Evolutionary conservation across 2,329 filamentous ascomycete genomes (phyloP), one percentile per base, ranked within the genome.

Genomic region (Thelonectria blattea): DNA sequence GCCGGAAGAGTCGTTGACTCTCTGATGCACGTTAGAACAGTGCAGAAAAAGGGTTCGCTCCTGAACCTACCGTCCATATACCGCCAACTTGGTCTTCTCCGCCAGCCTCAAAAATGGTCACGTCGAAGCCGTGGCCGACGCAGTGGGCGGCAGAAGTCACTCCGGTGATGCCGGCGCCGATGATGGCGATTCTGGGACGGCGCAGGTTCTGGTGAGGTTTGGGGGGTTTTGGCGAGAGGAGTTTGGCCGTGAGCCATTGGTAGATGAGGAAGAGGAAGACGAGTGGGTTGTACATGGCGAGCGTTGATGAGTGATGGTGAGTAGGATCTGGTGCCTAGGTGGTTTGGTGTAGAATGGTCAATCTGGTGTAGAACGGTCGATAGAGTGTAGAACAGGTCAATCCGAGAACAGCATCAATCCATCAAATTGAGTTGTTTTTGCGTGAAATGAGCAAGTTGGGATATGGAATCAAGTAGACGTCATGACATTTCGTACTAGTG

Each of bases 121-220:
- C 89, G 63, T 95, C 91, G 66, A 94, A 94, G 46, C 91, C 91
- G 85, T 95, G 91, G 2, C 92, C 92, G 37, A 93, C 86, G 71
- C 91, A 93, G 73, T 96, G 92, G 1, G 91, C 87, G 0, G 92
- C 92, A 8, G 91, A 87, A 1, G 91, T 91, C 2, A 95, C 87
- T 4, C 92, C 85, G 0, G 85, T 95, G 56, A 96, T 81, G 2
- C 89, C 89, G 27, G 88, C 87, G 2, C 89, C 89, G 65, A 92
- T 87, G 32, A 91, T 80, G 2, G 89, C 89, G 57, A 92, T 81
- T 60, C 83, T 88, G 14, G 91, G 89, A 27, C 88, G 80, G 12
- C 78, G 77, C n/a, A 91, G 78, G 7, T 80, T 78, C 0, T 80
- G 75, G 61, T 82, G 79, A 0, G 87, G 84, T 2, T 83, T 80